A percentile compares a stretch with the other conserved stretches of the same genome.
Evolutionary conservation across 768 basidiomycete species (phyloP).

Genomic region (Trametes sanguinea): DNA sequence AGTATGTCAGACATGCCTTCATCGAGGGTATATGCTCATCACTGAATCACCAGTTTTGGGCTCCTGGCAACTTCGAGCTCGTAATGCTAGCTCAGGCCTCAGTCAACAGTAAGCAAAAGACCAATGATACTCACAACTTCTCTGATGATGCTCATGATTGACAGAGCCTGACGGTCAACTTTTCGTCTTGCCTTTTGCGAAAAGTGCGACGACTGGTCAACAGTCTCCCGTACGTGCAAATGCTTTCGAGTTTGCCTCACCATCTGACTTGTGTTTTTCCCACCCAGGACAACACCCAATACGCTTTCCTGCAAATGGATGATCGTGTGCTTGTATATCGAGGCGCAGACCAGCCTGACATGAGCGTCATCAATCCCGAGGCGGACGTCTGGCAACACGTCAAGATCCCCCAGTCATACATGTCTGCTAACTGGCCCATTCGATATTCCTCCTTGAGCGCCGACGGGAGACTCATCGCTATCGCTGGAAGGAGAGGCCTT

Average conservation of each 20-base stretch:
- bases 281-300: slow-evolving; percentile 87
- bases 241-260: neutral
- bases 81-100: slow-evolving; percentile 65
- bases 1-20: slow-evolving; percentile 29
- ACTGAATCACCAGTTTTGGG: slow-evolving; percentile 73
- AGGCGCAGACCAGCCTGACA: slow-evolving; percentile 95
- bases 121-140: neutral
- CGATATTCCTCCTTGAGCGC: slow-evolving; percentile 87
- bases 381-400: slow-evolving; percentile 98
- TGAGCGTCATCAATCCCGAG: slow-evolving; percentile 97
- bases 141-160: neutral
- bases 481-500: slow-evolving; percentile 88
- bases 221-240: slow-evolving; percentile 74
- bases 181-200: slow-evolving; percentile 89
- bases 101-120: slow-evolving; percentile 46
- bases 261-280: neutral
- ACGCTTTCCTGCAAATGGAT: slow-evolving; percentile 94
- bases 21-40: neutral
- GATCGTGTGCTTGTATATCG: slow-evolving; percentile 92
- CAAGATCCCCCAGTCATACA: slow-evolving; percentile 88
- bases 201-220: slow-evolving; percentile 89
- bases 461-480: slow-evolving; percentile 89
- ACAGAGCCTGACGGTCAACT: slow-evolving; percentile 69
- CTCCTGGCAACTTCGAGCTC: slow-evolving; percentile 88
- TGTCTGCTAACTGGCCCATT: slow-evolving; percentile 92